Percentiles rank a stretch among this genome's conserved stretches.
Evolutionary conservation across 1,284 basidiomycete genomes (phyloP).

Genomic region (Hemileia vastatrix): DNA sequence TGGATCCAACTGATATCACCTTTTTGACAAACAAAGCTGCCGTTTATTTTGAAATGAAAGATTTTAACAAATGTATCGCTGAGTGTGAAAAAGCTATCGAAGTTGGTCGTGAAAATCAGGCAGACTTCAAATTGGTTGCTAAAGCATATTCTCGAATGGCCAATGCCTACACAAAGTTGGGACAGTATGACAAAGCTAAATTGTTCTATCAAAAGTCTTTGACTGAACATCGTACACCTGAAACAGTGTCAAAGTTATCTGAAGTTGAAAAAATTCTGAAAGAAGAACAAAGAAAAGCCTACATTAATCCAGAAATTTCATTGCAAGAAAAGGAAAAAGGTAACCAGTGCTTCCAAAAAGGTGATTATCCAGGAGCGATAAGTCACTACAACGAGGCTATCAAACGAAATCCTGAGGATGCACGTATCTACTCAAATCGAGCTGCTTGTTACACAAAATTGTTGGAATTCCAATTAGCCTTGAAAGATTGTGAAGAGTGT

Average conservation of each 20-base stretch:
- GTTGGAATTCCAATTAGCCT: conserved; percentile 80
- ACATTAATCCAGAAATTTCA: conserved; percentile 78
- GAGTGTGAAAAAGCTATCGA: conserved; percentile 88
- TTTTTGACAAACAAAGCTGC: too few species aligned
- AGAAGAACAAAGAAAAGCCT: conserved; percentile 68
- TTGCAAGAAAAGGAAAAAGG: conserved; percentile 79
- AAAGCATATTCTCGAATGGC: conserved; percentile 81
- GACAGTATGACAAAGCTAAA: conserved; percentile 66
- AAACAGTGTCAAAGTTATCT: conserved; percentile 80
- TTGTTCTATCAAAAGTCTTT: conserved; percentile 76
- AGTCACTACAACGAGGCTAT: conserved; percentile 89
- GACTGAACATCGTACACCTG: conserved; percentile 90
- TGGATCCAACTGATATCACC: too few species aligned
- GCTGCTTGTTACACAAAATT: conserved; percentile 97
- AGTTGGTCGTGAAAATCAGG: conserved; percentile 61
- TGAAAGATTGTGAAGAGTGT: conserved; percentile 89
- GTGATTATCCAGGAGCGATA: conserved; percentile 85
- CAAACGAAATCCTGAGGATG: conserved; percentile 82
- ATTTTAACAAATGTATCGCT: conserved; percentile 82
- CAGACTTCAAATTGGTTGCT: conserved; percentile 53
- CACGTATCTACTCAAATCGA: conserved; percentile 91
- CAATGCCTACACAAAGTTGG: conserved; percentile 70
- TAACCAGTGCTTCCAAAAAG: conserved; percentile 68
- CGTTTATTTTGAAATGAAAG: conserved; percentile 83
- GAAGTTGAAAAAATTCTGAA: conserved; percentile 51